Conservation (phyloP, 2,329 filamentous ascomycete species). For the Aspergillus fijiensis region DNA sequence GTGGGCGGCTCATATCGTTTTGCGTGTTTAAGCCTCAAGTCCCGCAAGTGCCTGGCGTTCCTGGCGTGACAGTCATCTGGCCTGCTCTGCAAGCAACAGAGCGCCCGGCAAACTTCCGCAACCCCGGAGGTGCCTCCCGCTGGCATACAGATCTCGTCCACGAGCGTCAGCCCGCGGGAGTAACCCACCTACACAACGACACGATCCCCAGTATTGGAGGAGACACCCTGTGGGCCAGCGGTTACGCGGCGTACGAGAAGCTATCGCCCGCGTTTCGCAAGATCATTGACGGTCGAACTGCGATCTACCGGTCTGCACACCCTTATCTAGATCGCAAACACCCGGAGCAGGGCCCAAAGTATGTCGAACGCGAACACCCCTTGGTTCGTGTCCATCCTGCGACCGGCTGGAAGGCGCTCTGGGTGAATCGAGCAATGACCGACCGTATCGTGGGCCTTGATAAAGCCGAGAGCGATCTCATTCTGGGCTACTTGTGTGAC, state of each 20-base stretch:
- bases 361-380: constrained; percentile 66
- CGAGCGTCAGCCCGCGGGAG: constrained; percentile 67
- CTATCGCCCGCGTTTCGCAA: constrained; percentile 67
- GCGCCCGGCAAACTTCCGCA: constrained; percentile 59
- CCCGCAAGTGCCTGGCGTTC: constrained; percentile 66
- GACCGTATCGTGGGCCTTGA: constrained; percentile 68
- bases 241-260: constrained; percentile 72
- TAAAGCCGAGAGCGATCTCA: constrained; percentile 65
- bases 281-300: constrained; percentile 66
- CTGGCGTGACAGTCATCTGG: constrained; percentile 68
- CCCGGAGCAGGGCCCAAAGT: constrained; percentile 61
- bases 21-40: constrained; percentile 60
- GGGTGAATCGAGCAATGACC: constrained; percentile 70
- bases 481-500: constrained; percentile 65
- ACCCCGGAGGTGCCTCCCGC: constrained; percentile 64
- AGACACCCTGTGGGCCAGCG: constrained; percentile 71
- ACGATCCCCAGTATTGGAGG: constrained; percentile 64
- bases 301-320: constrained; percentile 66
- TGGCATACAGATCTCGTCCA: constrained; percentile 74
- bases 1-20: neutral
- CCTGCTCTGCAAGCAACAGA: constrained; percentile 66
- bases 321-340: constrained; percentile 65
- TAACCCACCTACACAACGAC: constrained; percentile 70
- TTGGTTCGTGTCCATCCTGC: constrained; percentile 70
- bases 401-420: constrained; percentile 72